Conservation (phyloP, 345 rosid species). For the Lepidium aucheri region DNA sequence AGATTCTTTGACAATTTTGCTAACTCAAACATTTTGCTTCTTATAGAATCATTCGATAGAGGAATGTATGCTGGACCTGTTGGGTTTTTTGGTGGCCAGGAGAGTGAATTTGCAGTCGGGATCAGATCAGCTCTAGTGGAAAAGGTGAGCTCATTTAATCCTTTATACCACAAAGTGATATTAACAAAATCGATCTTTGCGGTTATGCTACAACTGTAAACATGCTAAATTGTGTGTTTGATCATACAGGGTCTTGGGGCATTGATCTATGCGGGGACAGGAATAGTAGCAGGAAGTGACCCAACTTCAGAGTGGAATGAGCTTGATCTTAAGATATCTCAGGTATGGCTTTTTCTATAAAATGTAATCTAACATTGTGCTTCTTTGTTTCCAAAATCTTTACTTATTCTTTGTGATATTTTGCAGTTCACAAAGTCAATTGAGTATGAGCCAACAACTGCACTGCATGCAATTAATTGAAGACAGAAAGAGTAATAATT, state of each 20-base stretch:
- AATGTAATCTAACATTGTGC: background rate
- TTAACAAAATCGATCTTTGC: background rate
- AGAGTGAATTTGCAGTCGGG: slow-evolving; percentile 96
- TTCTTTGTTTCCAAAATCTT: background rate
- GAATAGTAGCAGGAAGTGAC: slow-evolving; percentile 83
- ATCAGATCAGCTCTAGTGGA: slow-evolving; percentile 87
- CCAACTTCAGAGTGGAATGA: slow-evolving; percentile 91
- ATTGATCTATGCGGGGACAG: slow-evolving; percentile 84
- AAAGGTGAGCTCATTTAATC: slow-evolving; percentile 39
- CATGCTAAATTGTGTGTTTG: background rate
- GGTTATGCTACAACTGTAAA: background rate
- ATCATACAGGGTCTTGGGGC: slow-evolving; percentile 63
- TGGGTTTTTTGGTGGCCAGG: slow-evolving; percentile 95
- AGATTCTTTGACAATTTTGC: background rate
- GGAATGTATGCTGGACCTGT: slow-evolving; percentile 97
- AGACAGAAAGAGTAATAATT: background rate
- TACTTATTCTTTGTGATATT: background rate
- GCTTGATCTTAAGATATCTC: slow-evolving; percentile 90
- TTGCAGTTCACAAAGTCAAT: slow-evolving; percentile 27
- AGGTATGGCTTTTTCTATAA: slow-evolving; percentile 32
- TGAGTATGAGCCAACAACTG: slow-evolving; percentile 17
- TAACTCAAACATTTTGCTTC: background rate
- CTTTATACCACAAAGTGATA: background rate
- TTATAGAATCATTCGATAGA: slow-evolving; percentile 74
- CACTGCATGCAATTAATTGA: slow-evolving; percentile 16